These are phyloP conservation scores for Lactarius tabidus DNA, from an alignment of 768 basidiomycete species.

Conservation along the genomic window DNA sequence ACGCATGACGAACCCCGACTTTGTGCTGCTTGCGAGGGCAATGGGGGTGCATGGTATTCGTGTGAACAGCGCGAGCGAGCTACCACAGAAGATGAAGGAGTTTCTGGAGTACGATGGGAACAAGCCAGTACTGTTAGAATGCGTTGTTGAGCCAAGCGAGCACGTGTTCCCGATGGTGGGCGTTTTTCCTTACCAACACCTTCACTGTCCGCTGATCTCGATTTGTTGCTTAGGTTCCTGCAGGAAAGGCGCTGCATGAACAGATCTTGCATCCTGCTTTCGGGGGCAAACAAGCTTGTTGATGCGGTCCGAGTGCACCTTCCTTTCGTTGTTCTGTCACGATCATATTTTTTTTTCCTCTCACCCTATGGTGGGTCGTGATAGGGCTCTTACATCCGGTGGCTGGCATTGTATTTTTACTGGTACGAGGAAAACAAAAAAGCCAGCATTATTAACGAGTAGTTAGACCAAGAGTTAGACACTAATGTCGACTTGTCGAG, in stretches of 20 bases:
- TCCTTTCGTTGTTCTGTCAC: neutral
- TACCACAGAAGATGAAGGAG: slow-evolving; percentile 97
- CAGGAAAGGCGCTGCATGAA: slow-evolving; percentile 93
- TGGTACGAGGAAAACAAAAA: neutral
- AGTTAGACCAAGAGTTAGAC: too few species aligned
- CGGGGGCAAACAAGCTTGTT: slow-evolving; percentile 10
- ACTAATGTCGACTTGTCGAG: too few species aligned
- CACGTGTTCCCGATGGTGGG: slow-evolving; percentile 88
- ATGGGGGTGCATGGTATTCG: slow-evolving; percentile 94
- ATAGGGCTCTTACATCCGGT: neutral
- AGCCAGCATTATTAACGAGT: too few species aligned
- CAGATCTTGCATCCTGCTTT: slow-evolving; percentile 69
- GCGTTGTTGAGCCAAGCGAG: slow-evolving; percentile 75
- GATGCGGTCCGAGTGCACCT: neutral
- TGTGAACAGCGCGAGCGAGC: slow-evolving; percentile 62
- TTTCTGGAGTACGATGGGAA: slow-evolving; percentile 90
- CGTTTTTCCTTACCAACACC: slow-evolving; percentile 23
- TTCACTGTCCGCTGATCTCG: slow-evolving; percentile 25
- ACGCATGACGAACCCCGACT: slow-evolving; percentile 92
- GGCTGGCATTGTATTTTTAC: slow-evolving; percentile 20
- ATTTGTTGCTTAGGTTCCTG: slow-evolving; percentile 58
- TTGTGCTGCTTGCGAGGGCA: slow-evolving; percentile 80
- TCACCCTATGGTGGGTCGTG: slow-evolving; percentile 2
- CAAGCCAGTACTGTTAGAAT: slow-evolving; percentile 89
- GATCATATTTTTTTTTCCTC: neutral